Conservation (phyloP, 2,329 filamentous ascomycete species). For the Whalleya microplaca region DNA sequence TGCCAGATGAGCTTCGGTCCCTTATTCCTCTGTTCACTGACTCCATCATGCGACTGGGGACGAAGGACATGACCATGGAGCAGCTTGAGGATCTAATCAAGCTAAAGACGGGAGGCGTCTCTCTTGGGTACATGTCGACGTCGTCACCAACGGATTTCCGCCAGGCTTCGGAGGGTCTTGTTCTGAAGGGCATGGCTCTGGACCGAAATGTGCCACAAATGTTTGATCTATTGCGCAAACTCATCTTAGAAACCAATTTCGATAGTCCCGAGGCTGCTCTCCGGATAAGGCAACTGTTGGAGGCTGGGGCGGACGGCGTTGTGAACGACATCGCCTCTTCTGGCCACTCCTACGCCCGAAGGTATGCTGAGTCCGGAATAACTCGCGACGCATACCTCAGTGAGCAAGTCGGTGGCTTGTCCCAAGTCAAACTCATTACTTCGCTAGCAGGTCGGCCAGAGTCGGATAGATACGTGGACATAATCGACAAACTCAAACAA, state of each 20-base stretch:
- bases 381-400: conserved; percentile 71
- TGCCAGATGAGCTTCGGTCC: conserved; percentile 83
- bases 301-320: conserved; percentile 84
- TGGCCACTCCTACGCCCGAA: conserved; percentile 84
- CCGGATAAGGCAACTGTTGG: conserved; percentile 84
- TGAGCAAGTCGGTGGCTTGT: conserved; percentile 88
- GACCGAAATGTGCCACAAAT: conserved; percentile 90
- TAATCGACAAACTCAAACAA: conserved; percentile 81
- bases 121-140: conserved; percentile 80
- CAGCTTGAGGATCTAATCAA: conserved; percentile 96
- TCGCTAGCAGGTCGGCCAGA: conserved; percentile 74
- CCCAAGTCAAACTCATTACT: conserved; percentile 84
- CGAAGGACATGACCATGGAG: conserved; percentile 86
- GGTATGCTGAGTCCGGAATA: conserved; percentile 80
- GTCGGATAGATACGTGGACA: conserved; percentile 70
- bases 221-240: conserved; percentile 80
- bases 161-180: conserved; percentile 77
- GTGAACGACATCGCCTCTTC: conserved; percentile 90
- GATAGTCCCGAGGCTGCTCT: conserved; percentile 78
- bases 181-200: conserved; percentile 83
- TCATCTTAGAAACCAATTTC: conserved; percentile 89
- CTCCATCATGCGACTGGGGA: conserved; percentile 90
- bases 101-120: conserved; percentile 90
- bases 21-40: conserved; percentile 91
- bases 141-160: conserved; percentile 75